phyloP scores from a whole-genome alignment of 371 early-diverging fungal species.

The Mucor sp. region DNA sequence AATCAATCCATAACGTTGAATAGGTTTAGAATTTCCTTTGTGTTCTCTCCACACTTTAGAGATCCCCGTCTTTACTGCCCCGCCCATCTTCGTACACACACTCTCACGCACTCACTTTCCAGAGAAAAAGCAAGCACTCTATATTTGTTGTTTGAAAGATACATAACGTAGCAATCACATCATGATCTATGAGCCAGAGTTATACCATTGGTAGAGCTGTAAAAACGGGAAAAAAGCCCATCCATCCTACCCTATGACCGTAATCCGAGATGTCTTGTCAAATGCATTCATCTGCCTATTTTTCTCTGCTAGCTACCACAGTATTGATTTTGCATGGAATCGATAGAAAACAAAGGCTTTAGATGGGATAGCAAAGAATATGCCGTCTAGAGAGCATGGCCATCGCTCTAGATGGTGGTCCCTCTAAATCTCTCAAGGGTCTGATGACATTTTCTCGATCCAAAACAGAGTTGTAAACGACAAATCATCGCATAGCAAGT shows the following conservation, averaged over 20 bases:
- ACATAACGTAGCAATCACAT: not conserved
- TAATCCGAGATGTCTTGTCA: not conserved
- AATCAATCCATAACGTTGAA: not conserved
- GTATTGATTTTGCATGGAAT: not conserved
- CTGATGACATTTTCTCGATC: not conserved
- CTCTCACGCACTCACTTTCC: too few relatives aligned
- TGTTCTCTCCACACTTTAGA: not conserved
- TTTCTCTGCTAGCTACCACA: not conserved
- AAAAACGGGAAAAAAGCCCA: not conserved
- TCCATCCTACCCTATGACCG: not conserved
- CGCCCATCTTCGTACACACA: not conserved
- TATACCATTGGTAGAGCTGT: not conserved
- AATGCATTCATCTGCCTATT: not conserved
- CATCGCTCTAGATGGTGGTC: too few relatives aligned
- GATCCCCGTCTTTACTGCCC: not conserved
- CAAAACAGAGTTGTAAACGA: not conserved
- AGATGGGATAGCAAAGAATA: too few relatives aligned
- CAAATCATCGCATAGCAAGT: not conserved
- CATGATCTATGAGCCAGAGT: not conserved
- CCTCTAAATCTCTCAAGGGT: not conserved
- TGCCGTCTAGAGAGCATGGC: too few relatives aligned
- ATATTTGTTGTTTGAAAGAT: not conserved
- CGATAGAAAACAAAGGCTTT: too few relatives aligned
- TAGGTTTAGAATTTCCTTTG: not conserved
- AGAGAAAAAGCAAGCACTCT: not conserved